Base-by-base conservation (phyloP, 768 basidiomycete species). In the Cubamyces lactineus region DNA sequence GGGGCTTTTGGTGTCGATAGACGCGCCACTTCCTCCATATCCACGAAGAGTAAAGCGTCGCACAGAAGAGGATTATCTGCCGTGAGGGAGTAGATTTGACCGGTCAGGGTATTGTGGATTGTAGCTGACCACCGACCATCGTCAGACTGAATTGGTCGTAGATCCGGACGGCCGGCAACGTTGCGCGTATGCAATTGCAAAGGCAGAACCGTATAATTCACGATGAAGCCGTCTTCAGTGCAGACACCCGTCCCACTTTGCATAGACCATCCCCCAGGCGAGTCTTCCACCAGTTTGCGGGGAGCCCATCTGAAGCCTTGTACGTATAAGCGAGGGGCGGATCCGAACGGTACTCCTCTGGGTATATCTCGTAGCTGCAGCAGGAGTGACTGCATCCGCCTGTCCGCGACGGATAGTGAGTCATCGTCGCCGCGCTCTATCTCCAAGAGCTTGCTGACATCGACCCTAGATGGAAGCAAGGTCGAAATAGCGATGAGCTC, bases 401-500 rank as follows among this genome's bases (percentile, higher is more conserved):
- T 34, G 30, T 59, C 41, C 11, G 57, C 61, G 7, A 24, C 41
- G 41, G 55, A 48, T 2, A 48, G 47, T 15, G 11, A 5, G 9
- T 34, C 28, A 34, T 34, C 34, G 5, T 48, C 56, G 48, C 9
- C 30, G 17, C 41, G 54, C 38, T 49, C 48, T 24, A 34, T 34
- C 34, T 24, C 26, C 16, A 64, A 51, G 11, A 64, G 53, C 6
- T 19, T n/a, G n/a, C 47, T 48, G 13, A 46, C n/a, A 4, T 54
- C 40, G 28, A 60, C 41, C 13, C 39, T 24, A 13, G 48, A 13
- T 3, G 47, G 48, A 9, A 61, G 52, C 2, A 63, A 51, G 23
- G 53, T 57, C 9, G 53, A 48, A 34, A 64, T 56, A 0, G 63
- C 53, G 24, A 64, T 39, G 34, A 49, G 34, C 49, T 64, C 63